Base-by-base conservation (phyloP, 2,329 filamentous ascomycete genomes). In the Phaeosphaeriaceae sp. region DNA sequence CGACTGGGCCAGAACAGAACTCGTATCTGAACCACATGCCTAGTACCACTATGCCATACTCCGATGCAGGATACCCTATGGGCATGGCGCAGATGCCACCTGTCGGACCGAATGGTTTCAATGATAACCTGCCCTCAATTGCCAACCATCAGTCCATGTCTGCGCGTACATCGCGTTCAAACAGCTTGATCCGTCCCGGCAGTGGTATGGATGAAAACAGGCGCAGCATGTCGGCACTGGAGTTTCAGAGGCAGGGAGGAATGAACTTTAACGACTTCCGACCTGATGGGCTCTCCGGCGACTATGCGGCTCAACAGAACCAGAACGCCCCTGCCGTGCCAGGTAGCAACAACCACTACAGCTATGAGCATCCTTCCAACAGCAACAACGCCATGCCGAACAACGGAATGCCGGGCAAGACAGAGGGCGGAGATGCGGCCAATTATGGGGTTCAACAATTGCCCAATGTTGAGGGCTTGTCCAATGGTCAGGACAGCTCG, bases 121-220 rank as follows among this genome's bases (percentile, higher is more conserved):
- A 66, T n/a, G 76, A 76, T 27, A 74, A 70, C 48, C 65, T 79
- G 40, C 73, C 76, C 10, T 75, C 77, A 17, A 76, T 82, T 54
- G 67, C 68, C 48, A 72, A 73, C 47, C 72, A 77, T 44, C 74
- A 78, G 48, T 76, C 77, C n/a, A 75, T 82, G 69, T 84, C 81
- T 50, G 79, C 78, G 51, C 75, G 81, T 24, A 80, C 81, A 7
- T 83, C 81, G 53, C 72, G 81, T 51, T 80, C 81, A 21, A 83
- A 83, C 72, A 83, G 81, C 69, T 65, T 83, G 62, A 82, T 82
- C 55, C 77, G 77, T 17, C 80, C 80, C 19, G 70, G 67, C 53
- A 76, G 66, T 53, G 72, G 75, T 13, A 71, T 72, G 22, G 73
- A 75, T 48, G 74, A 78, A 50, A 75, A 76, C 55, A 66, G 76